A percentile compares a stretch with the other conserved stretches of the same genome.
Conservation (phyloP, 768 basidiomycete genomes). For the Mycena metata region DNA sequence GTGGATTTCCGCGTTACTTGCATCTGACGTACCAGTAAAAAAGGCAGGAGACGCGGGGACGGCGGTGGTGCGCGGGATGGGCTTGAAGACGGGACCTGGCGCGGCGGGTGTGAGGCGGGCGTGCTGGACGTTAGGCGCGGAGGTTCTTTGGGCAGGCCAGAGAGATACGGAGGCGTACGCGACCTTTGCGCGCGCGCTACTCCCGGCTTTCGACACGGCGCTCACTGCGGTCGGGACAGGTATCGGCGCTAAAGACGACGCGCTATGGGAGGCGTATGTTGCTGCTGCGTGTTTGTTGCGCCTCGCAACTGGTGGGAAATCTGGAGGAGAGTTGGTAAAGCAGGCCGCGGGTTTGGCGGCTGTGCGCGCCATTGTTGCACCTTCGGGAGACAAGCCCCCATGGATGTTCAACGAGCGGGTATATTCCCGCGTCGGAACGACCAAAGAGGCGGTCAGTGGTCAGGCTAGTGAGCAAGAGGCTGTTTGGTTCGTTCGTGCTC, state of each 20-base stretch:
- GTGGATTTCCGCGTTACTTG: constrained; percentile 33
- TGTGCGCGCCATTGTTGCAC: constrained; percentile 30
- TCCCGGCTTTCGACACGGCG: constrained; percentile 29
- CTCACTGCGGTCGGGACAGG: constrained; percentile 34
- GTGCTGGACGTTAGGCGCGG: constrained; percentile 37
- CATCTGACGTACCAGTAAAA: constrained; percentile 23
- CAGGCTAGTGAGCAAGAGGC: constrained; percentile 29
- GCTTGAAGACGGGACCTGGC: constrained; percentile 25
- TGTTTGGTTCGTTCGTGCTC: constrained; percentile 35
- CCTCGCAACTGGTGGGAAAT: constrained; percentile 25
- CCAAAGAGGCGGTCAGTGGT: constrained; percentile 19
- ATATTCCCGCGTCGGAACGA: constrained; percentile 31
- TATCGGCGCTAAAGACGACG: constrained; percentile 34
- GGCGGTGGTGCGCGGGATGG: constrained; percentile 36
- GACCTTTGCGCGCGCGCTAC: constrained; percentile 27
- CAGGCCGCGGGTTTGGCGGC: constrained; percentile 17
- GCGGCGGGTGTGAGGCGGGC: constrained; percentile 23
- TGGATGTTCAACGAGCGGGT: constrained; percentile 39
- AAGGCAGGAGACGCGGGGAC: constrained; percentile 29
- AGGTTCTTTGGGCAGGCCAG: constrained; percentile 26
- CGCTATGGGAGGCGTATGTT: constrained; percentile 35
- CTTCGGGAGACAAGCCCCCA: constrained; percentile 30
- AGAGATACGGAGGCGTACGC: constrained; percentile 16
- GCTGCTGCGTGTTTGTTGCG: constrained; percentile 35
- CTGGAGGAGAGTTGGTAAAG: constrained; percentile 32